A percentile compares a stretch with the other conserved stretches of the same genome.
Evolutionary conservation across 306 rosid species (phyloP).

Genomic region (Vigna mungo): DNA sequence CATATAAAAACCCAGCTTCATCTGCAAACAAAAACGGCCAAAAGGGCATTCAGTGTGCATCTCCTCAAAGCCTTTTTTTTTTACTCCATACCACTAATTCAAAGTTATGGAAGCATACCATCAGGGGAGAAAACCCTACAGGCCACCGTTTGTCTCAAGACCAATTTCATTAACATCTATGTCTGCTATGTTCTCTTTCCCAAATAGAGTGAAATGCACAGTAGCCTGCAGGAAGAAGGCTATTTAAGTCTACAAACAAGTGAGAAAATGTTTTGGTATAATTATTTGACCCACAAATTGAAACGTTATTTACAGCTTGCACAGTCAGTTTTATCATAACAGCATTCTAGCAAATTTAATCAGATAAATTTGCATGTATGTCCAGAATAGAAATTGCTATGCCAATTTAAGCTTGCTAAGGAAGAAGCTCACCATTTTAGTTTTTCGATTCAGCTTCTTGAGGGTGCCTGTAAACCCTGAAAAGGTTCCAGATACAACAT

Average conservation of each 20-base stretch:
- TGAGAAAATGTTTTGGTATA: neutral
- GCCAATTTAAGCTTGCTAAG: slow-evolving; percentile 28
- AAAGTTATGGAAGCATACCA: slow-evolving; percentile 48
- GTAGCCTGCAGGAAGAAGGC: slow-evolving; percentile 79
- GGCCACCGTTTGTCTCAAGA: slow-evolving; percentile 54
- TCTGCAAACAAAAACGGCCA: slow-evolving; percentile 8
- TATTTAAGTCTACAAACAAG: slow-evolving; percentile 30
- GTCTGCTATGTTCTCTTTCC: slow-evolving; percentile 85
- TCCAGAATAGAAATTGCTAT: neutral
- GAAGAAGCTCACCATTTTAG: slow-evolving; percentile 64
- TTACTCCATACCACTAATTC: neutral
- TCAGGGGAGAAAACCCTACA: slow-evolving; percentile 33
- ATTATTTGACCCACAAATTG: neutral
- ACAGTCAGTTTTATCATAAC: slow-evolving; percentile 24
- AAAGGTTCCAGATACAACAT: slow-evolving; percentile 74
- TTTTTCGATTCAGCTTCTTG: slow-evolving; percentile 79
- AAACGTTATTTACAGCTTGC: slow-evolving; percentile 20
- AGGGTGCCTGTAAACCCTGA: slow-evolving; percentile 80
- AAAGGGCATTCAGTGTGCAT: slow-evolving; percentile 4
- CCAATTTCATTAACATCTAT: slow-evolving; percentile 68
- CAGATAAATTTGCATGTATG: slow-evolving; percentile 4
- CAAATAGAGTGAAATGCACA: slow-evolving; percentile 77
- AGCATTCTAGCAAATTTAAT: slow-evolving; percentile 30
- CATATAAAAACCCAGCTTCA: neutral
- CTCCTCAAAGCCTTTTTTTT: neutral